phyloP scores from a whole-genome alignment of 345 rosid species.

The Eucalyptus pauciflora region DNA sequence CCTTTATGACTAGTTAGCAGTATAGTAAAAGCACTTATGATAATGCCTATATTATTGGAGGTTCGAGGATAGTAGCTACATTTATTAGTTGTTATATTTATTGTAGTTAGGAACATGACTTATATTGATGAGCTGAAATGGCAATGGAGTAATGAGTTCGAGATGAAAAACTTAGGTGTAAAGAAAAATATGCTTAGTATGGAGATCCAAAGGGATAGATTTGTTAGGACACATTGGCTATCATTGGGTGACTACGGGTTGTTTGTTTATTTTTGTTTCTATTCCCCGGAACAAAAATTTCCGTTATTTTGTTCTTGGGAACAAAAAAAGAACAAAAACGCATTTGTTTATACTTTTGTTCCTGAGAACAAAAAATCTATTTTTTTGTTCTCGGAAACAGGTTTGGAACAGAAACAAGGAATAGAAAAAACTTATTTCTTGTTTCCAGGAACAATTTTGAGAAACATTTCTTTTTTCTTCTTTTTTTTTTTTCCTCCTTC shows the following conservation, averaged over 20 bases:
- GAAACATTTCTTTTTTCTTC: too few relatives aligned
- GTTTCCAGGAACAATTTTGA: too few relatives aligned
- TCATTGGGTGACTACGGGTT: neutral
- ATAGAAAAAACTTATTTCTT: too few relatives aligned
- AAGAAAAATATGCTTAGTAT: neutral
- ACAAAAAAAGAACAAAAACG: too few relatives aligned
- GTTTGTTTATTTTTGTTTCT: too few relatives aligned
- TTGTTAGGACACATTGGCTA: neutral
- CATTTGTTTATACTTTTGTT: too few relatives aligned
- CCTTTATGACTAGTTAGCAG: neutral
- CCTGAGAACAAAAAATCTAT: too few relatives aligned
- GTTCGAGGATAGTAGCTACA: neutral
- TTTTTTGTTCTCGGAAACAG: too few relatives aligned
- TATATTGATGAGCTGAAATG: neutral
- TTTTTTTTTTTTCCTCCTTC: too few relatives aligned
- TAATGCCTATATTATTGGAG: neutral
- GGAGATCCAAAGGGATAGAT: neutral
- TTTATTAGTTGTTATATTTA: neutral
- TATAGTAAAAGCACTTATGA: neutral
- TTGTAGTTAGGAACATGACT: neutral
- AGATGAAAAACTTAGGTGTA: neutral
- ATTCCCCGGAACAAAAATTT: too few relatives aligned
- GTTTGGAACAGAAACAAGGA: too few relatives aligned
- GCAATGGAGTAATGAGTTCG: neutral
- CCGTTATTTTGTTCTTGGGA: rapidly evolving